phyloP scores from a whole-genome alignment of 2,329 filamentous ascomycete genomes.

The Penicillium sp. region DNA sequence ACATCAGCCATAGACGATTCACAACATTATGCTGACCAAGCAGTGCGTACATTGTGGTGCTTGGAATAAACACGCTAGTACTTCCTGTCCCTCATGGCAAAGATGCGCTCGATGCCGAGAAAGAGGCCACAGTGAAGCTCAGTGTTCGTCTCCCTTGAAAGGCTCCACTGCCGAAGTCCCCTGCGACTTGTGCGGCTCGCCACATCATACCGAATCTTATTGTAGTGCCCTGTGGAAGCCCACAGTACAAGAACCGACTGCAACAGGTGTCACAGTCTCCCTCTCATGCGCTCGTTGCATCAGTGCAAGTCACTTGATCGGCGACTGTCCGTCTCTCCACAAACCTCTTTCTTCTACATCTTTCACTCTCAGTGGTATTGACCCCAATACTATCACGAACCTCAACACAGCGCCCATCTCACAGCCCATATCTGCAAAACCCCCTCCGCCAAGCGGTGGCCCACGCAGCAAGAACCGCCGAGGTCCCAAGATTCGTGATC shows the following conservation, averaged over 20 bases:
- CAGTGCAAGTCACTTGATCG: constrained; percentile 41
- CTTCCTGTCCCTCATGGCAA: constrained; percentile 38
- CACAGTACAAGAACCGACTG: constrained; percentile 23
- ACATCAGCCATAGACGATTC: not conserved
- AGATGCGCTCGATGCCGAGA: constrained; percentile 56
- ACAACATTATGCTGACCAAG: not conserved
- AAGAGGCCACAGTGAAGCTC: constrained; percentile 51
- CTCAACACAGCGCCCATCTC: constrained; percentile 27
- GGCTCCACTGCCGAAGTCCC: constrained; percentile 49
- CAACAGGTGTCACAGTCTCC: constrained; percentile 36
- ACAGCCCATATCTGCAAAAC: not conserved
- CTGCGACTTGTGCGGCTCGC: constrained; percentile 57
- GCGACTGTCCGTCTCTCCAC: constrained; percentile 39
- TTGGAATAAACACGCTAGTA: constrained; percentile 39
- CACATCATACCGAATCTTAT: constrained; percentile 54
- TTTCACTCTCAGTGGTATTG: constrained; percentile 38
- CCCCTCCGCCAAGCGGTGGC: constrained; percentile 1
- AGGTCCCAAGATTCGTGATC: constrained; percentile 18
- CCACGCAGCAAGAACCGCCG: constrained; percentile 31
- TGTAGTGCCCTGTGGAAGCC: constrained; percentile 58
- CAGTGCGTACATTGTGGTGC: constrained; percentile 43
- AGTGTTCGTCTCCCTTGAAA: constrained; percentile 56
- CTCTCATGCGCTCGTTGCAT: constrained; percentile 44
- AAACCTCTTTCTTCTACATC: constrained; percentile 29
- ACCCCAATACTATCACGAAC: constrained; percentile 37